phyloP scores from a whole-genome alignment of 352 stramenopile species.

The Phytophthora meadii region DNA sequence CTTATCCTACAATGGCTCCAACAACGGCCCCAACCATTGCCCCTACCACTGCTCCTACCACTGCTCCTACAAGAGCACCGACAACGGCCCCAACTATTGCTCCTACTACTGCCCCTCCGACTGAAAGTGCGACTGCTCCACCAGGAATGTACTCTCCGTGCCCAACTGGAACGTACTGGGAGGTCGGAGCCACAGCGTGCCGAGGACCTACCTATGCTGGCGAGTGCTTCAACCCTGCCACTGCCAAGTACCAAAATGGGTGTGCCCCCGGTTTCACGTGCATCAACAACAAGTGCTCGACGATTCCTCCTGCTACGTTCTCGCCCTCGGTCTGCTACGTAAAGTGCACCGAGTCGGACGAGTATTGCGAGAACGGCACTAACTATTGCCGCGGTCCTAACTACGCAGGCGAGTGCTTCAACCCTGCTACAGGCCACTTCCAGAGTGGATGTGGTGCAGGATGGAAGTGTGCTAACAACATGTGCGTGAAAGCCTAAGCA shows the following conservation, averaged over 20 bases:
- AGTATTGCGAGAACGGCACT: conserved; percentile 42
- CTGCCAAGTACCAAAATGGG: conserved; percentile 33
- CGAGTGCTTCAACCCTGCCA: conserved; percentile 44
- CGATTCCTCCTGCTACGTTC: conserved; percentile 29
- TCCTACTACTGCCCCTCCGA: neutral
- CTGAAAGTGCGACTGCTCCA: neutral
- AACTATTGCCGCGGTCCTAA: conserved; percentile 28
- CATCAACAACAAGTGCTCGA: conserved; percentile 39
- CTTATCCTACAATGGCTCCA: neutral
- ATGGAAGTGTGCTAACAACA: conserved; percentile 35
- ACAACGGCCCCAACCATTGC: neutral
- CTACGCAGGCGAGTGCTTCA: conserved; percentile 37
- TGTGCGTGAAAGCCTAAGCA: conserved; percentile 37
- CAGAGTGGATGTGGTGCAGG: conserved; percentile 33
- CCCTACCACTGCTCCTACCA: neutral
- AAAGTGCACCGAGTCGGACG: conserved; percentile 25
- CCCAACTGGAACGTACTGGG: conserved; percentile 30
- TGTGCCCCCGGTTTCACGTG: conserved; percentile 41
- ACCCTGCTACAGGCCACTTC: conserved; percentile 32
- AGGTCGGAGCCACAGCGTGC: conserved; percentile 28
- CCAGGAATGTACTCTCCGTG: conserved; percentile 24
- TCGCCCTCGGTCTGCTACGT: conserved; percentile 31
- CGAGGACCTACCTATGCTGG: conserved; percentile 20
- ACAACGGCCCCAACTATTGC: neutral
- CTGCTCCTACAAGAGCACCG: neutral